These are phyloP conservation scores for Kazachstania sp. DNA, from an alignment of 1,139 yeast species.

Conservation along the genomic window DNA sequence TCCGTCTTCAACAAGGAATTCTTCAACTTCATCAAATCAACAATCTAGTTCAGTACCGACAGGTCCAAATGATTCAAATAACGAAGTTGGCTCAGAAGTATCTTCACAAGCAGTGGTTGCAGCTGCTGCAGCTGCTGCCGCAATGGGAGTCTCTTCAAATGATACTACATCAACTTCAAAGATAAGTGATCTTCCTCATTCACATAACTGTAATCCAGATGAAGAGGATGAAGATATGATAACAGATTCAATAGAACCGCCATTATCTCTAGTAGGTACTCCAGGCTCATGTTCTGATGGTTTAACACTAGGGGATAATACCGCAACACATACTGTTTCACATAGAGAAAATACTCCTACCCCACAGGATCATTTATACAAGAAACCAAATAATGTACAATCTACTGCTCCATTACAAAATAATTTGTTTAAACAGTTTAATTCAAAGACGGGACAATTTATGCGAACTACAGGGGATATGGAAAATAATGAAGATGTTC, in stretches of 20 bases:
- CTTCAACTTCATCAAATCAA: slow-evolving; percentile 4
- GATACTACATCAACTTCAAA: not conserved
- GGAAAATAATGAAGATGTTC: not conserved
- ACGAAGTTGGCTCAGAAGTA: not conserved
- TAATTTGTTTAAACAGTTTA: slow-evolving; percentile 27
- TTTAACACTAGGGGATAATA: not conserved
- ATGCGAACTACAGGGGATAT: slow-evolving; percentile 6
- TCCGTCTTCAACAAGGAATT: slow-evolving; percentile 6
- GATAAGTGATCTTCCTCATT: not conserved
- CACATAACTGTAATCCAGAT: not conserved
- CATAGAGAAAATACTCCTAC: not conserved
- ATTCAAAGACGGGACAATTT: slow-evolving; percentile 28
- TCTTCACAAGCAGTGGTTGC: not conserved
- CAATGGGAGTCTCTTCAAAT: not conserved
- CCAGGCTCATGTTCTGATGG: not conserved
- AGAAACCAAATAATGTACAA: not conserved
- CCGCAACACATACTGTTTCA: not conserved
- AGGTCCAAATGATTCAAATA: not conserved
- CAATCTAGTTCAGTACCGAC: not conserved
- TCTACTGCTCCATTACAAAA: not conserved
- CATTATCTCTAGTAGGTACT: not conserved
- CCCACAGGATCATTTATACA: not conserved
- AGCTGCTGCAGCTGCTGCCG: not conserved
- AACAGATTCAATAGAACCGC: not conserved
- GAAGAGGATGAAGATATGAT: not conserved